These are phyloP conservation scores for Synchytrium microbalum DNA, from an alignment of 371 early-diverging fungal genomes.

Conservation along the genomic window DNA sequence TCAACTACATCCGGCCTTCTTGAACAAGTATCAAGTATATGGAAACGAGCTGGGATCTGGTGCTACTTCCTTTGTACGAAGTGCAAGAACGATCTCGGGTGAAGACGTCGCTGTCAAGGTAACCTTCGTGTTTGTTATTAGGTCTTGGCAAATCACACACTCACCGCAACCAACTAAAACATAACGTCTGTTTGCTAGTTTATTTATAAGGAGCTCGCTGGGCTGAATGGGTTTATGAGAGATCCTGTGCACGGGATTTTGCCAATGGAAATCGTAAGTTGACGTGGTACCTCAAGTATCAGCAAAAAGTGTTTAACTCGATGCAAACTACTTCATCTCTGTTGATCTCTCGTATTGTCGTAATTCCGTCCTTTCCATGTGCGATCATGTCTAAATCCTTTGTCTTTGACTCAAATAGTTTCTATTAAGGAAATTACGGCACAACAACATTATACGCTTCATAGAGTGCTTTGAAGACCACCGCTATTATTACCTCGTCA, in stretches of 20 bases:
- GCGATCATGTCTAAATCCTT: no score
- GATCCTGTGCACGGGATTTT: neutral
- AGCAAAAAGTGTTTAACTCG: no score
- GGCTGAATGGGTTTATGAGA: neutral
- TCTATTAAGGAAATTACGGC: conserved; percentile 27
- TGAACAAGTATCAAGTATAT: neutral
- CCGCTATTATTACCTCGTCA: conserved; percentile 61
- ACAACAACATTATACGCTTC: conserved; percentile 60
- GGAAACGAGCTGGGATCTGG: neutral
- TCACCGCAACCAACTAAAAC: no score
- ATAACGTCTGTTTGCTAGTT: no score
- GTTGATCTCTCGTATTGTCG: no score
- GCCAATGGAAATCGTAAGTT: conserved; percentile 1
- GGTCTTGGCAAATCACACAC: no score
- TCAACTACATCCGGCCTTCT: neutral
- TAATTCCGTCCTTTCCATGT: no score
- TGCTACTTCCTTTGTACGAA: neutral
- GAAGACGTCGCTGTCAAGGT: neutral
- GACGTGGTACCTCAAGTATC: no score
- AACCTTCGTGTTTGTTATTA: no score
- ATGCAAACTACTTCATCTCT: neutral
- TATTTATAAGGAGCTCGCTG: neutral
- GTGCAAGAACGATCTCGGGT: neutral
- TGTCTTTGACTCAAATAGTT: neutral
- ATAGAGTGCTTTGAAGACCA: conserved; percentile 60